Conservation (phyloP, 768 basidiomycete species). For the Kwoniella shandongensis region DNA sequence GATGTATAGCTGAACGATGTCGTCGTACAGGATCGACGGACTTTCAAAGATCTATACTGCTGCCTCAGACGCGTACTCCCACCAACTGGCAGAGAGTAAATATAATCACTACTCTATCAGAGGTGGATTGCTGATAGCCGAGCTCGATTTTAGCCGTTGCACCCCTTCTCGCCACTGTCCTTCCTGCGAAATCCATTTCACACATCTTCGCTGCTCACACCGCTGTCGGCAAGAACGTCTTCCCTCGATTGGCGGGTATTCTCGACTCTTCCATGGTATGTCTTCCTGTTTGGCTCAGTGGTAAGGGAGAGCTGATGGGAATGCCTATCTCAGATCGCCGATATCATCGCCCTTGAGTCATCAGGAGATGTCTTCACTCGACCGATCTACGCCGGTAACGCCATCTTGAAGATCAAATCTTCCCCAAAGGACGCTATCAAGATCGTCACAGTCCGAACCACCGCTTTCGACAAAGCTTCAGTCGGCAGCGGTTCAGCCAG, state of each 20-base stretch:
- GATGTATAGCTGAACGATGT: background rate
- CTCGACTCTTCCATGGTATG: slow-evolving; percentile 75
- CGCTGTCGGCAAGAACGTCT: slow-evolving; percentile 83
- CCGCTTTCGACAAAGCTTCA: slow-evolving; percentile 75
- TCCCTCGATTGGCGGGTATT: slow-evolving; percentile 85
- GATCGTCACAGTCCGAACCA: slow-evolving; percentile 90
- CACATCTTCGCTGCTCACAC: slow-evolving; percentile 92
- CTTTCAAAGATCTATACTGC: slow-evolving; percentile 53
- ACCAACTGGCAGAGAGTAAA: slow-evolving; percentile 49
- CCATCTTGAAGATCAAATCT: slow-evolving; percentile 80
- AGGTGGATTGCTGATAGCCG: background rate
- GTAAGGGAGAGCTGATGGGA: no score
- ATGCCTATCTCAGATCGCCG: slow-evolving; percentile 65
- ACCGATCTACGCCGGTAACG: slow-evolving; percentile 97
- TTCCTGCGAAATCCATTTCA: slow-evolving; percentile 69
- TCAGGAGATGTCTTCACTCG: slow-evolving; percentile 74
- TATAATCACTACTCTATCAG: background rate
- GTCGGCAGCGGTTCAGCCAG: slow-evolving; percentile 57
- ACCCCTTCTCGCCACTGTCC: slow-evolving; percentile 74
- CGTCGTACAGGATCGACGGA: slow-evolving; percentile 48
- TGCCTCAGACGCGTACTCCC: slow-evolving; percentile 41
- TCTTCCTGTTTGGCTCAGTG: background rate
- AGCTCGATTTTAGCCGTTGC: slow-evolving; percentile 64
- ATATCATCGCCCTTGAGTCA: slow-evolving; percentile 77
- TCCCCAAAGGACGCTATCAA: slow-evolving; percentile 79